Evolutionary conservation across 305 asterid genomes (phyloP), one percentile per base, ranked within the genome.

Genomic region (Rubia tinctorum): DNA sequence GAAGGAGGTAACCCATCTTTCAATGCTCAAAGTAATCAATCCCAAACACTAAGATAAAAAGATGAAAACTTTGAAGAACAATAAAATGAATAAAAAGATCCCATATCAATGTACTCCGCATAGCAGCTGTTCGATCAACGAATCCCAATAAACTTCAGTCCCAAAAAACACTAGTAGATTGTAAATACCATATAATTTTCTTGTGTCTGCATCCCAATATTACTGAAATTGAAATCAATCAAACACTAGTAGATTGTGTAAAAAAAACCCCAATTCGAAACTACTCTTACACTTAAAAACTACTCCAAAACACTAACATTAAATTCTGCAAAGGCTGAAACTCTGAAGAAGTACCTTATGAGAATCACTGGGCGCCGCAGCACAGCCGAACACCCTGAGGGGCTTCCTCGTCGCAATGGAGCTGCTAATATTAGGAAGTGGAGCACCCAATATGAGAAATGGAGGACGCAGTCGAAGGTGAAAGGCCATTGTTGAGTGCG

Each of bases 291-390:
- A 34, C 25, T 42, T 68, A 37, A 3, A 22, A 5, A 25, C 12
- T 10, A n/a, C 10, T 4, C 39, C 39, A 25, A 53, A 55, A 74
- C 11, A 13, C 15, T 10, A 66, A 1, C 30, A 40, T 20, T 2
- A 30, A 20, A 43, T 5, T 22, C 39, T 30, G n/a, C 6, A 56
- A 59, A 59, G 65, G 30, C 37, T 59, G 34, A 59, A 23, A 22
- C 65, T 59, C 23, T 25, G 65, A 59, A 12, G 8, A 23, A 66
- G 51, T 44, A 77, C 83, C 83, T 82, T 82, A 56, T 71, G 80
- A 17, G 81, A 67, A 73, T 76, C 63, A 3, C 45, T 70, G 40
- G 86, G 71, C 37, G 73, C 75, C 42, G 78, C 22, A 9, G 9
- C 7, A 66, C 76, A 75, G 62, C 18, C 68, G 5, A 58, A 69